Conservation (phyloP, 768 basidiomycete genomes). For the Lactarius akahatsu region DNA sequence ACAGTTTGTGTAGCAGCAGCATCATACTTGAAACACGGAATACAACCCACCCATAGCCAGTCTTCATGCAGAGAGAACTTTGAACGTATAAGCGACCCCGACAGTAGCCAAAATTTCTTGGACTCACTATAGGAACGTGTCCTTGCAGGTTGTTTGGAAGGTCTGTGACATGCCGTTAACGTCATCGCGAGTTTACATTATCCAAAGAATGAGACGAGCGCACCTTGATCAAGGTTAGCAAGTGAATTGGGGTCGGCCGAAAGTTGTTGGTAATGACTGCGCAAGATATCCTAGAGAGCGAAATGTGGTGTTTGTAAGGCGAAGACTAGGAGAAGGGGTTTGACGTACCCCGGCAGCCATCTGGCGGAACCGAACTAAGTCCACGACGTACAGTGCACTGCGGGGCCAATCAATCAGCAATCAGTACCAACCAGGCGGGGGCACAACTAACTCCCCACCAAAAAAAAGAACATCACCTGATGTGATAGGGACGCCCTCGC, state of each 20-base stretch:
- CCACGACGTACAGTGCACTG: conserved; percentile 94
- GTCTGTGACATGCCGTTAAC: conserved; percentile 47
- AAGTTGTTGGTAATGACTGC: conserved; percentile 88
- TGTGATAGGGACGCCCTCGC: conserved; percentile 85
- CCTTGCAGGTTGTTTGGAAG: conserved; percentile 93
- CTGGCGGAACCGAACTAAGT: conserved; percentile 91
- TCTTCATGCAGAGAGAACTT: conserved; percentile 87
- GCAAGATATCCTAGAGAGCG: conserved; percentile 67
- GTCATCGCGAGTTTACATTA: background rate
- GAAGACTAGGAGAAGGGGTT: background rate
- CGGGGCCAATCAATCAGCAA: background rate
- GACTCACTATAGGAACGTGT: conserved; percentile 82
- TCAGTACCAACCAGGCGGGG: background rate
- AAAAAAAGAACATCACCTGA: conserved; percentile 56
- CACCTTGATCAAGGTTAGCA: conserved; percentile 93
- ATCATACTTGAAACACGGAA: conserved; percentile 11
- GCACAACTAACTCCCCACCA: too few species aligned
- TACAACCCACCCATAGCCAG: conserved; percentile 92
- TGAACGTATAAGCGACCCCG: conserved; percentile 14
- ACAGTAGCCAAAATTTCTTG: background rate
- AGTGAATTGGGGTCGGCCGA: conserved; percentile 94
- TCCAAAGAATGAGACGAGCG: background rate
- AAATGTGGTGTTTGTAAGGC: background rate
- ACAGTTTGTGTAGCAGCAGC: background rate
- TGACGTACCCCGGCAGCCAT: conserved; percentile 57